Evolutionary conservation across 164 flowering plant genomes (phyloP).

Genomic region (Buxus sempervirens): DNA sequence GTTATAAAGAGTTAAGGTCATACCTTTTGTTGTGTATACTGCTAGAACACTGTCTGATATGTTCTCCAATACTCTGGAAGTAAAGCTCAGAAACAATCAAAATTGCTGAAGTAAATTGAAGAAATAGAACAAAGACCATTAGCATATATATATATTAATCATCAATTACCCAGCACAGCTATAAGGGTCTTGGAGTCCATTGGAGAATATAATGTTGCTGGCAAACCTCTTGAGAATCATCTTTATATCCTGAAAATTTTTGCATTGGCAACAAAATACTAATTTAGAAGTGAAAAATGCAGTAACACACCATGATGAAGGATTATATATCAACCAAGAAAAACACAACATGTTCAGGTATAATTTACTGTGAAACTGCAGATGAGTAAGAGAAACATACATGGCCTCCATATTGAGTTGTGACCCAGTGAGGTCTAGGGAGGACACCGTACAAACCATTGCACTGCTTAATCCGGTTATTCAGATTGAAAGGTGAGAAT

Average conservation of each 20-base stretch:
- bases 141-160: no score
- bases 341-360: neutral
- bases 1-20: neutral
- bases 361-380: neutral
- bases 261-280: no score
- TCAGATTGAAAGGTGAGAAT: slow-evolving; percentile 32
- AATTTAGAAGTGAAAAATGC: neutral
- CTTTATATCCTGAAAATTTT: slow-evolving; percentile 38
- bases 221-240: slow-evolving; percentile 30
- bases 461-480: slow-evolving; percentile 25
- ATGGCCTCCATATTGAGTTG: slow-evolving; percentile 62
- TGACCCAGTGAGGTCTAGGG: slow-evolving; percentile 70
- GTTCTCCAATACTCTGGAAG: slow-evolving; percentile 31
- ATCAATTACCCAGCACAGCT: slow-evolving; percentile 41
- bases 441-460: slow-evolving; percentile 30
- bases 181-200: slow-evolving; percentile 47
- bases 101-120: neutral
- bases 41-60: slow-evolving; percentile 34
- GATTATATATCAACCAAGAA: no score
- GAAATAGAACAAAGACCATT: no score
- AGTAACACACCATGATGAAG: no score
- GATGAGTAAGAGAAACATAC: slow-evolving; percentile 23
- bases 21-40: slow-evolving; percentile 25
- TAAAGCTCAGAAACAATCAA: neutral
- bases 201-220: slow-evolving; percentile 51